Evolutionary conservation across 257 asterid species (phyloP), one percentile per base, ranked within the genome.

Genomic region (Lithospermum erythrorhizon): DNA sequence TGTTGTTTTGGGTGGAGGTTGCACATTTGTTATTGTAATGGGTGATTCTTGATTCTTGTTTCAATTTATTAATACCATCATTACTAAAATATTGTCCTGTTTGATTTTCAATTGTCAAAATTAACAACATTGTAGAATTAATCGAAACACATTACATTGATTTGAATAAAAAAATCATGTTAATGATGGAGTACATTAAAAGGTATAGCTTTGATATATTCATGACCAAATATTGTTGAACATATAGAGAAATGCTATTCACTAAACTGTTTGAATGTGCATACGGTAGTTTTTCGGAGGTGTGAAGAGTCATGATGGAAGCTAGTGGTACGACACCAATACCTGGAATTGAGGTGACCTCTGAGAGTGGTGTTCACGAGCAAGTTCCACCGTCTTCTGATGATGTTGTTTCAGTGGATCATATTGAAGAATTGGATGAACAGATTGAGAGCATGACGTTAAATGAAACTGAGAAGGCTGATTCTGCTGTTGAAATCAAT

Each of bases 311-410:
- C 62, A 58, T 9, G 57, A 78, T 78, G 83, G 83, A 74, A 53
- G 58, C 61, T 62, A 70, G 62, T 29, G 64, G 55, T 47, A 62
- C 23, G 45, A 53, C 61, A 61, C 55, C 59, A 9, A 52, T 63
- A 59, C 56, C 75, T 68, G 78, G 59, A 55, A 73, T 66, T 21
- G 78, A 73, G 58, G 49, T 58, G 52, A 76, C 61, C 66, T 55
- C 23, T 71, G 77, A 67, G 61, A 65, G 68, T 60, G 78, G 71
- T 52, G 70, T 68, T 22, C 76, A 63, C 15, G 68, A 65, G 52
- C 72, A 65, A 49, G 67, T 62, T 48, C 21, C 55, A 35, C 19
- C 16, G 0, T 3, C 48, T 1, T 59, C 52, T 21, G 74, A 56
- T 56, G 72, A 69, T 48, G 67, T 37, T 58, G 61, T 51, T 53